Conservation (phyloP, 2,329 filamentous ascomycete species). For the Cryphonectria naterciae region DNA sequence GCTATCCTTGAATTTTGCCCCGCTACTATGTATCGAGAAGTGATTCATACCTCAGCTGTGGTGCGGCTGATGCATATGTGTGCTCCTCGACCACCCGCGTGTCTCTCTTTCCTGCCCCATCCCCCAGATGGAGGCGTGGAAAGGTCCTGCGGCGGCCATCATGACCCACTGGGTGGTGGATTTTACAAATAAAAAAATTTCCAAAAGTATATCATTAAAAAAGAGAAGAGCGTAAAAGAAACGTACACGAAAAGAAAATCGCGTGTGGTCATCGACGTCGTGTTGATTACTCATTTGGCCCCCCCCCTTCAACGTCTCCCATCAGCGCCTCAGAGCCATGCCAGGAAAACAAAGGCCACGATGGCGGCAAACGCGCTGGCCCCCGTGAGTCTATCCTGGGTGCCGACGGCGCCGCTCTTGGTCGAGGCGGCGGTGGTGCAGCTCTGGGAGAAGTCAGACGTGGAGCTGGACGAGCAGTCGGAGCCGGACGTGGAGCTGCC, state of each 20-base stretch:
- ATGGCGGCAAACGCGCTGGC: slow-evolving; percentile 44
- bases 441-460: slow-evolving; percentile 38
- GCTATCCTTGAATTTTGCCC: background rate
- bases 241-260: slow-evolving; percentile 14
- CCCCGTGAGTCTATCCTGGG: slow-evolving; percentile 36
- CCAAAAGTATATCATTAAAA: slow-evolving; percentile 13
- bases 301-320: background rate
- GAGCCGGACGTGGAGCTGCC: slow-evolving; percentile 22
- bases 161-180: background rate
- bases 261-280: slow-evolving; percentile 17
- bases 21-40: background rate
- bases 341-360: slow-evolving; percentile 40
- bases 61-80: background rate
- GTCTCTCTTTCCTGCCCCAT: background rate
- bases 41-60: background rate
- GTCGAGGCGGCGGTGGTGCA: slow-evolving; percentile 38
- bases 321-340: slow-evolving; percentile 35
- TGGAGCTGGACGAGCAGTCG: slow-evolving; percentile 38
- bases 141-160: background rate
- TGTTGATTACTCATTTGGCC: slow-evolving; percentile 11
- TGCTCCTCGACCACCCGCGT: background rate
- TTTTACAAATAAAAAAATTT: background rate
- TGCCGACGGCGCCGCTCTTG: slow-evolving; percentile 37
- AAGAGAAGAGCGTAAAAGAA: background rate
- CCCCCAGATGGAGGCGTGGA: background rate